phyloP scores from a whole-genome alignment of 2,329 filamentous ascomycete genomes.

The Tolypocladium nubicola region DNA sequence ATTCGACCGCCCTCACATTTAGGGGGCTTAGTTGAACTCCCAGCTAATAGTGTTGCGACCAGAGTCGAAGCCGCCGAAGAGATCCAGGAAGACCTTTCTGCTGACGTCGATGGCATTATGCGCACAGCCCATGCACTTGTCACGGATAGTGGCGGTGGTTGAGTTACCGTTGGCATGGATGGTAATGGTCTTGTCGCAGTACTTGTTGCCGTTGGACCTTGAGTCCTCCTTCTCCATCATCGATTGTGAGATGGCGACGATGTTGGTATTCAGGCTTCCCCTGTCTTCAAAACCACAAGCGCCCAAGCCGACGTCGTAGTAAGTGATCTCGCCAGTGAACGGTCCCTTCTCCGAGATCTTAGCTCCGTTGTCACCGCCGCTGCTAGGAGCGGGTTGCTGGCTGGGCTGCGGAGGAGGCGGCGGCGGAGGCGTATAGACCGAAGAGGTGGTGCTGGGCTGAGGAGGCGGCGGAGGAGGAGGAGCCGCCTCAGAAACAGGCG shows the following conservation, averaged over 20 bases:
- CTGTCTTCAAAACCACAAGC: conserved; percentile 55
- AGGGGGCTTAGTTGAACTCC: conserved; percentile 30
- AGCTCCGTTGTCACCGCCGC: background rate
- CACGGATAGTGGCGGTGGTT: no score
- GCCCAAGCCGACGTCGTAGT: conserved; percentile 59
- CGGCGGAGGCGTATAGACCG: conserved; percentile 1
- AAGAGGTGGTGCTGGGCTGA: conserved; percentile 2
- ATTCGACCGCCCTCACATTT: no score
- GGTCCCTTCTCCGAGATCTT: conserved; percentile 3
- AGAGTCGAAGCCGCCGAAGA: conserved; percentile 34
- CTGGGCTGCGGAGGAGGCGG: conserved; percentile 2
- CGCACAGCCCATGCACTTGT: no score
- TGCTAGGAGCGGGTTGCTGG: conserved; percentile 1
- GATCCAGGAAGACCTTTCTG: conserved; percentile 40
- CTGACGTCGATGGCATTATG: conserved; percentile 45
- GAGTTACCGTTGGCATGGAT: conserved; percentile 46
- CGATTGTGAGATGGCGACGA: conserved; percentile 57
- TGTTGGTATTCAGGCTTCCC: conserved; percentile 38
- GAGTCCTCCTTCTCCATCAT: conserved; percentile 44
- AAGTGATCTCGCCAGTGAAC: conserved; percentile 59
- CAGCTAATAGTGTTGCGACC: conserved; percentile 34
- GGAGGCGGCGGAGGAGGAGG: conserved; percentile 8
- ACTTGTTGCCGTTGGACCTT: conserved; percentile 55
- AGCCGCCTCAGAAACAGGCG: conserved; percentile 3
- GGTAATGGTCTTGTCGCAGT: conserved; percentile 59